Percentiles rank a stretch among this genome's conserved stretches.
These are phyloP conservation scores for Serendipita vermifera DNA, from an alignment of 768 basidiomycete species.

Conservation along the genomic window DNA sequence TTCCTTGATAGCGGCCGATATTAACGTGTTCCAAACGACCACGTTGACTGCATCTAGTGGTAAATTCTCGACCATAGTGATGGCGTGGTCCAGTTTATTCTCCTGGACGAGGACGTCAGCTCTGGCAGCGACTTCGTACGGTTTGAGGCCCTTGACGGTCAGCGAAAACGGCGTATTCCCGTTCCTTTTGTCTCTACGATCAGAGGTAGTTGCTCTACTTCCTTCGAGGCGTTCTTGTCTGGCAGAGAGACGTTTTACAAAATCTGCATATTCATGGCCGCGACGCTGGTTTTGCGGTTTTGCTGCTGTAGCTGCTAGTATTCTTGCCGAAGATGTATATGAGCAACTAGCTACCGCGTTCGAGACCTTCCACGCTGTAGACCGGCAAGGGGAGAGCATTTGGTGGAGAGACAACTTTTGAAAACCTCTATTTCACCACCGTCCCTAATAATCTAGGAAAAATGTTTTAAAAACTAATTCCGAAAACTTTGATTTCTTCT, in stretches of 20 bases:
- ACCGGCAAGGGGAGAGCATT: background rate
- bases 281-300: background rate
- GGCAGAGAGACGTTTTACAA: background rate
- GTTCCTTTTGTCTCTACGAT: background rate
- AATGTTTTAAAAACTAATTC: too few species aligned
- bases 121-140: slow-evolving; percentile 15
- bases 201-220: background rate
- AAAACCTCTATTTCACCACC: too few species aligned
- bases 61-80: slow-evolving; percentile 50
- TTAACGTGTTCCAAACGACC: slow-evolving; percentile 67
- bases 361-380: background rate
- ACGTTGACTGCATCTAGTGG: slow-evolving; percentile 65
- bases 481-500: too few species aligned
- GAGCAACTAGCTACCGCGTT: background rate
- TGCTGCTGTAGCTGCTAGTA: background rate
- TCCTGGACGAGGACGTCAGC: slow-evolving; percentile 33
- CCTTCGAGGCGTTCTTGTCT: background rate
- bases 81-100: slow-evolving; percentile 48
- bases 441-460: too few species aligned
- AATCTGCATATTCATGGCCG: background rate
- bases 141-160: slow-evolving; percentile 10
- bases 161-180: slow-evolving; percentile 1
- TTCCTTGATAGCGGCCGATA: slow-evolving; percentile 48
- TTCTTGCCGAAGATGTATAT: background rate
- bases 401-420: too few species aligned